Conservation (phyloP, 2,329 filamentous ascomycete species). For the Ceratocystis lukuohia region DNA sequence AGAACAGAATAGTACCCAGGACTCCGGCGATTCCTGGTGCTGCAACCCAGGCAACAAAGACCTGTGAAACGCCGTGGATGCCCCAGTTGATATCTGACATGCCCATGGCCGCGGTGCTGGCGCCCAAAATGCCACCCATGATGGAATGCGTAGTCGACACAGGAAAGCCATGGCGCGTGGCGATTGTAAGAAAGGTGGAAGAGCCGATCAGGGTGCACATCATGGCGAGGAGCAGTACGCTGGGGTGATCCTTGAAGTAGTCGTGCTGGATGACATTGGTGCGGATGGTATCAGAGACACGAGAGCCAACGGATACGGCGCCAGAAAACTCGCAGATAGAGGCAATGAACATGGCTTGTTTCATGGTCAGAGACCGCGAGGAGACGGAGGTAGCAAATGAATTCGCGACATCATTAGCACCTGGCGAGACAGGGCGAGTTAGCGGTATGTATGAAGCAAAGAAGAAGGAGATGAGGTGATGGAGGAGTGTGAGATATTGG, state of each 20-base stretch:
- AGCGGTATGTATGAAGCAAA: no score
- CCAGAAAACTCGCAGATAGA: slow-evolving; percentile 34
- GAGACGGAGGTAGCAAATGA: slow-evolving; percentile 36
- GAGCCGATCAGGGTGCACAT: slow-evolving; percentile 40
- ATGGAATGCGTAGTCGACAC: slow-evolving; percentile 43
- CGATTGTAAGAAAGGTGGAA: slow-evolving; percentile 39
- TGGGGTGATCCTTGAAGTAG: slow-evolving; percentile 32
- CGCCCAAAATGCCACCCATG: slow-evolving; percentile 31
- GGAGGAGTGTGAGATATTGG: not conserved
- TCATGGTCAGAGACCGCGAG: slow-evolving; percentile 34
- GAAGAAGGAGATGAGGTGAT: not conserved
- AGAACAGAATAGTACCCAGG: slow-evolving; percentile 26
- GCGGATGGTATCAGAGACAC: slow-evolving; percentile 34
- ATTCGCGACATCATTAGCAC: slow-evolving; percentile 39
- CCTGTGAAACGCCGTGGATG: slow-evolving; percentile 28
- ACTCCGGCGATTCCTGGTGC: slow-evolving; percentile 27
- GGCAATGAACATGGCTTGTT: slow-evolving; percentile 34
- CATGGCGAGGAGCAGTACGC: slow-evolving; percentile 40
- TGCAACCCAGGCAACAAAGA: slow-evolving; percentile 30
- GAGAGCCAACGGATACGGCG: slow-evolving; percentile 29
- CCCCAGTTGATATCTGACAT: slow-evolving; percentile 29
- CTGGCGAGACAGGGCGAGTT: slow-evolving; percentile 22
- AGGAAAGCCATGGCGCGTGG: slow-evolving; percentile 38
- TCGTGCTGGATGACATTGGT: slow-evolving; percentile 34
- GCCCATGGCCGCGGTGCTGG: slow-evolving; percentile 28